Conservation (phyloP, 176 grass and related monocot genomes). For the Rhipidocladum racemiflorum region DNA sequence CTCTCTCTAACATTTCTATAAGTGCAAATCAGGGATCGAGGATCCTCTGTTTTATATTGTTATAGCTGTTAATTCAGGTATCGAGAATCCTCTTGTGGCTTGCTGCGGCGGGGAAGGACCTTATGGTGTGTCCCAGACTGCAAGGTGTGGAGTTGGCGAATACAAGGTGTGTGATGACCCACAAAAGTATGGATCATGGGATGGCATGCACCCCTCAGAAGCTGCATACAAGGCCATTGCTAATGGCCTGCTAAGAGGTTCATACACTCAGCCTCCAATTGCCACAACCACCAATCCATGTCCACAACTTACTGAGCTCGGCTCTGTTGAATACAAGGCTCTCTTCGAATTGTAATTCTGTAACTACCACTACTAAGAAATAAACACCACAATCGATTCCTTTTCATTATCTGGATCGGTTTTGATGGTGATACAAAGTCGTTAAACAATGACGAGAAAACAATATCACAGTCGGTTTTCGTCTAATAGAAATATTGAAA, state of each 20-base stretch:
- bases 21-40: constrained; percentile 43
- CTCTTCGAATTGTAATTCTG: constrained; percentile 19
- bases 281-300: constrained; percentile 16
- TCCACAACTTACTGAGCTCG: neutral
- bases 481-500: no score
- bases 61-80: no score
- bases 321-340: constrained; percentile 17
- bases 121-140: constrained; percentile 11
- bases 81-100: constrained; percentile 42
- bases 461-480: no score
- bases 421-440: no score
- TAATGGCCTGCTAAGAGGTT: constrained; percentile 41
- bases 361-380: no score
- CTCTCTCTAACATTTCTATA: neutral
- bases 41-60: no score
- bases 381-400: no score
- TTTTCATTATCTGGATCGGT: no score
- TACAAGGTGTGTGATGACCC: constrained; percentile 38
- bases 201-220: constrained; percentile 56
- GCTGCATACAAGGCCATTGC: constrained; percentile 52
- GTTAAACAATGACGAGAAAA: no score
- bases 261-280: constrained; percentile 36
- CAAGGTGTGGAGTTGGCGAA: constrained; percentile 30
- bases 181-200: constrained; percentile 55
- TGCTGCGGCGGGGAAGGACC: constrained; percentile 52